Evolutionary conservation across 352 stramenopile species (phyloP).

Genomic region (Phytophthora macrochlamydospora): DNA sequence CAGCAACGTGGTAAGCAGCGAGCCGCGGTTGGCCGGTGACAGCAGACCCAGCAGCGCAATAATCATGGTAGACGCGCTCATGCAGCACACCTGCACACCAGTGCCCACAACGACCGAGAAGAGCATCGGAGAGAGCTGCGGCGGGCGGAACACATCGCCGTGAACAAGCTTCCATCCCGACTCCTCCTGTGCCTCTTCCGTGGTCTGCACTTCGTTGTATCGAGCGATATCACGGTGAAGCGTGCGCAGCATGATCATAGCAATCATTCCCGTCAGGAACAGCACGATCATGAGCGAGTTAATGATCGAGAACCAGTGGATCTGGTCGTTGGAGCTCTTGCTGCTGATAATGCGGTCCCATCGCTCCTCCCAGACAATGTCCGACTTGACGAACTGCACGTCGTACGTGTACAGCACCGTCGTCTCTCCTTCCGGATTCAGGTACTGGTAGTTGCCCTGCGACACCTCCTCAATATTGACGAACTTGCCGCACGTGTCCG

Average conservation of each 20-base stretch:
- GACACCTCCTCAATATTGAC: constrained; percentile 86
- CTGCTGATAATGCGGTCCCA: constrained; percentile 99
- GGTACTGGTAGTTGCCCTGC: constrained; percentile 85
- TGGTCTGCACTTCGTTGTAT: constrained; percentile 96
- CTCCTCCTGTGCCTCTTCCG: constrained; percentile 95
- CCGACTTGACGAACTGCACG: constrained; percentile 95
- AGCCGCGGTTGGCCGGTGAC: constrained; percentile 96
- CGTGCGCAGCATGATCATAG: constrained; percentile 99
- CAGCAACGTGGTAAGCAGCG: constrained; percentile 95
- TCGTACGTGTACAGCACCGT: constrained; percentile 99
- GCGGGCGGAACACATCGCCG: constrained; percentile 98
- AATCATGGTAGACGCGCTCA: constrained; percentile 95
- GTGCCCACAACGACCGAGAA: constrained; percentile 96
- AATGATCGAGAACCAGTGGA: constrained; percentile 99
- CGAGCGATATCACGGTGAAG: constrained; percentile 97
- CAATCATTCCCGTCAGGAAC: constrained; percentile 99
- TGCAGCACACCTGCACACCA: constrained; percentile 95
- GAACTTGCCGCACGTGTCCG: constrained; percentile 88
- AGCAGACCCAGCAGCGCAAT: constrained; percentile 95
- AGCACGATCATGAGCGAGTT: constrained; percentile 99
- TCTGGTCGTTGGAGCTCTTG: constrained; percentile 96
- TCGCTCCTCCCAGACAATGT: constrained; percentile 96
- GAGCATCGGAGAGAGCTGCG: constrained; percentile 92
- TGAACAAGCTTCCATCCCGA: constrained; percentile 97
- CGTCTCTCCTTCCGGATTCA: constrained; percentile 67